Evolutionary conservation across 495 filamentous ascomycete genomes (phyloP), one percentile per base, ranked within the genome.

Genomic region (Rhypophila decipiens): DNA sequence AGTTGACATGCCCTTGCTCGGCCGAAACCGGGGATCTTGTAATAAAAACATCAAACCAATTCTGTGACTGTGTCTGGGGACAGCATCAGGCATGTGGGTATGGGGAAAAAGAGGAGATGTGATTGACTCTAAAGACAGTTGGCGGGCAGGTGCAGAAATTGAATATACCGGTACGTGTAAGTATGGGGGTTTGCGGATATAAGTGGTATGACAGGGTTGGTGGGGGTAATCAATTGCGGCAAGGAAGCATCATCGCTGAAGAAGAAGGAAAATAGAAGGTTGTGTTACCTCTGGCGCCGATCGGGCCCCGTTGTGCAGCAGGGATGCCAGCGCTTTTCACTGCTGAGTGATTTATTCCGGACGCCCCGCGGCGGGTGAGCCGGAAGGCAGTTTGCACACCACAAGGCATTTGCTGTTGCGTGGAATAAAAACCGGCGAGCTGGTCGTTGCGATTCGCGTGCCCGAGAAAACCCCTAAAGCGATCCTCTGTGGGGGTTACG

Each of bases 341-440:
- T 7, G 12, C 4, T 45, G 43, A 36, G 43, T 23, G 31, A 45
- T 45, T 45, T 45, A 45, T 37, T 27, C 29, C 2, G 2, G 40
- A 10, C 22, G 31, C 17, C 21, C 35, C 19, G 23, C 44, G 15
- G 13, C 44, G 44, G 21, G 44, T 34, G 20, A 46, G 23, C 4
- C 36, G 34, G 35, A 47, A 36, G 8, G 44, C 44, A 9, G 27
- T 47, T 47, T 47, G 24, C 21, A 45, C 7, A 22, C 43, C 43
- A 13, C 15, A n/a, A 33, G 43, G 29, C 43, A 45, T 45, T 36
- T 42, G 24, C 7, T 44, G 42, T 44, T 19, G 24, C n/a, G n/a
- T n/a, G n/a, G n/a, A n/a, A n/a, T n/a, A 17, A 12, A 12, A 37
- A 17, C 27, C 21, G 42, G 31, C 12, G n/a, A 42, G 27, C 3